Evolutionary conservation across 2,329 filamentous ascomycete genomes (phyloP), one percentile per base, ranked within the genome.

Genomic region (Paramyrothecium sp.): DNA sequence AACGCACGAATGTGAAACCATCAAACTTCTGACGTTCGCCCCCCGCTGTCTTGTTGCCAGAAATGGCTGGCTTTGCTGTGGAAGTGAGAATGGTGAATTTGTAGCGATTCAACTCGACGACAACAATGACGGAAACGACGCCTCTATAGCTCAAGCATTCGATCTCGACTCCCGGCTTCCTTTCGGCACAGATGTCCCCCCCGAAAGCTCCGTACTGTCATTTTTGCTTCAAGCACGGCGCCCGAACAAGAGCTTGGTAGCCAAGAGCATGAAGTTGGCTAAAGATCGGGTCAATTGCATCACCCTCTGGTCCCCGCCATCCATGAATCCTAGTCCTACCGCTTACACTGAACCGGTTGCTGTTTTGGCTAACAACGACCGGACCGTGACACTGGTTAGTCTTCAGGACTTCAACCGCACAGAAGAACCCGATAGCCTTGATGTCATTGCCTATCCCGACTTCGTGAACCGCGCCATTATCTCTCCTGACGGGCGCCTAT

Each of bases 381-480:
- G 88, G 70, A 92, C 90, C 2, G 90, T 98, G 56, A 89, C 89
- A 26, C 77, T 97, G n/a, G 91, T 96, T 69, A 89, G 88, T 52
- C 78, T 98, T 20, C 79, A 84, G 26, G 84, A 88, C 54, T 84
- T 86, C 54, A 73, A 75, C 3, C 66, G 66, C 34, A 70, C 70
- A 49, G 72, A 76, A 17, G 72, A 72, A 51, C 71, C 73, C 16
- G 80, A 89, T 58, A 80, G 89, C 38, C 75, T 96, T 21, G 86
- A 90, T 55, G 82, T 87, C 48, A 77, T 97, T 54, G 81, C 84
- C 3, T 89, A 96, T 62, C 89, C 90, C 5, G 90, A 94, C 69
- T 90, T 88, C 62, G 94, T 98, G 77, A 99, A 99, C 67, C 92
- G 96, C 68, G 91, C 93, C 34, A 86, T 93, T n/a, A 88, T 99